Evolutionary conservation across 345 rosid species (phyloP).

Genomic region (Lumnitzera racemosa): DNA sequence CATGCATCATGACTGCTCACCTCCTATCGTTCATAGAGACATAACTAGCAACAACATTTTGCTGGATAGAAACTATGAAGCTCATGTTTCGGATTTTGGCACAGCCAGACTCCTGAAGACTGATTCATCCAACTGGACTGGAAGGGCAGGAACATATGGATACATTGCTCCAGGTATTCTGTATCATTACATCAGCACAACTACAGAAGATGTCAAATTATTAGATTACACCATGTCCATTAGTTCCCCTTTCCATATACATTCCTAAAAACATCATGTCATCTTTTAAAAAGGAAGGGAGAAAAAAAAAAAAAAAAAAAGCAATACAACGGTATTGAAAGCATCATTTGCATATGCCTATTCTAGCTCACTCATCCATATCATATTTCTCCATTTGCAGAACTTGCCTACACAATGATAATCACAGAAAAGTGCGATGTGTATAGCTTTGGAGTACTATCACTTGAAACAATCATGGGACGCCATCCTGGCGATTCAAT

Average conservation of each 20-base stretch:
- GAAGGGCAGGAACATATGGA: slow-evolving; percentile 22
- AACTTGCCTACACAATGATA: slow-evolving; percentile 30
- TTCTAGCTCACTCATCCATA: neutral
- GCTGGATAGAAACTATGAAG: slow-evolving; percentile 13
- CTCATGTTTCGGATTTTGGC: slow-evolving; percentile 26
- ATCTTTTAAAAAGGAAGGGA: no score
- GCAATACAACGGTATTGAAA: no score
- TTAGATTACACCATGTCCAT: no score
- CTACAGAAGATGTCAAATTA: neutral
- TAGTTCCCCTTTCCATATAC: no score
- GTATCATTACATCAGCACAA: neutral
- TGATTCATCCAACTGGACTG: slow-evolving; percentile 24
- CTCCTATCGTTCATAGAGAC: slow-evolving; percentile 24
- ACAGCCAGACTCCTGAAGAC: slow-evolving; percentile 12
- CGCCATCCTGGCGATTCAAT: slow-evolving; percentile 21
- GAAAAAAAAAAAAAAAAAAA: no score
- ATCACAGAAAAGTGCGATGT: slow-evolving; percentile 28
- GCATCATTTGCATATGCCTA: neutral
- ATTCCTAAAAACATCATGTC: no score
- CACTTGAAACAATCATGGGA: slow-evolving; percentile 21
- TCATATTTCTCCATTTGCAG: slow-evolving; percentile 11
- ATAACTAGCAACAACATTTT: slow-evolving; percentile 20
- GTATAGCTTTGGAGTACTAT: slow-evolving; percentile 27
- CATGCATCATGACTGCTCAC: slow-evolving; percentile 20
- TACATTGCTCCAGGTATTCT: slow-evolving; percentile 25